Conservation (phyloP, 1,139 yeast genomes). For the Eremothecium gossypii region DNA sequence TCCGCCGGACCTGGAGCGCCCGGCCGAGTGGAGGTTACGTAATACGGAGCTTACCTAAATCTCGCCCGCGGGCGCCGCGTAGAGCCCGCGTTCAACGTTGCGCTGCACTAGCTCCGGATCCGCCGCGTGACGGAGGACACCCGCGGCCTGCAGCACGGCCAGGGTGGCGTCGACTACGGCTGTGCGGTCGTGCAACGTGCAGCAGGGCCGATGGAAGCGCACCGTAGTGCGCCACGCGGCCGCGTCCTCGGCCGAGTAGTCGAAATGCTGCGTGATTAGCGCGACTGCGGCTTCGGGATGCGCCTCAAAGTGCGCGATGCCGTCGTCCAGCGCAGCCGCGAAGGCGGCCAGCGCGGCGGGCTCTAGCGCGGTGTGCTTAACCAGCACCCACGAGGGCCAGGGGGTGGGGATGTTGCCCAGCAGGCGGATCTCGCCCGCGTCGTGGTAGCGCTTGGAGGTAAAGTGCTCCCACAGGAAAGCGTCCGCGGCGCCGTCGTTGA, state of each 20-base stretch:
- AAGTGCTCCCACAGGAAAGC: constrained; percentile 96
- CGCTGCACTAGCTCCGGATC: neutral
- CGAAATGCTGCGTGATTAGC: constrained; percentile 58
- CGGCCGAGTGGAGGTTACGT: constrained; percentile 27
- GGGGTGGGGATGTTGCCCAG: constrained; percentile 90
- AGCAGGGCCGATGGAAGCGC: constrained; percentile 6
- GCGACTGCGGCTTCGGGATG: constrained; percentile 58
- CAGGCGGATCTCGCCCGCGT: constrained; percentile 63
- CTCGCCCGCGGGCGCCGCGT: neutral
- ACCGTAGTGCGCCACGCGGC: constrained; percentile 8
- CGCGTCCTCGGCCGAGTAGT: constrained; percentile 66
- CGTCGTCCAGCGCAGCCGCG: constrained; percentile 49
- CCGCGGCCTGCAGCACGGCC: constrained; percentile 6
- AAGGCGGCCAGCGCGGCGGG: constrained; percentile 35
- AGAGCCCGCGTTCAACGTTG: neutral
- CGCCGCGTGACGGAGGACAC: constrained; percentile 7
- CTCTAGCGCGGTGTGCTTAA: constrained; percentile 38
- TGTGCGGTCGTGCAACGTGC: constrained; percentile 4
- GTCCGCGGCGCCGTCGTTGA: constrained; percentile 56
- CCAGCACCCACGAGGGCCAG: constrained; percentile 92
- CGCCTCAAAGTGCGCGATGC: constrained; percentile 53
- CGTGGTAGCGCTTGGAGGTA: constrained; percentile 80
- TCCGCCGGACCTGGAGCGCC: too few relatives aligned
- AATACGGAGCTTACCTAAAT: constrained; percentile 25
- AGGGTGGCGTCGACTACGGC: constrained; percentile 6